Base-by-base conservation (phyloP, 345 rosid genomes). In the Eucalyptus cladocalyx region DNA sequence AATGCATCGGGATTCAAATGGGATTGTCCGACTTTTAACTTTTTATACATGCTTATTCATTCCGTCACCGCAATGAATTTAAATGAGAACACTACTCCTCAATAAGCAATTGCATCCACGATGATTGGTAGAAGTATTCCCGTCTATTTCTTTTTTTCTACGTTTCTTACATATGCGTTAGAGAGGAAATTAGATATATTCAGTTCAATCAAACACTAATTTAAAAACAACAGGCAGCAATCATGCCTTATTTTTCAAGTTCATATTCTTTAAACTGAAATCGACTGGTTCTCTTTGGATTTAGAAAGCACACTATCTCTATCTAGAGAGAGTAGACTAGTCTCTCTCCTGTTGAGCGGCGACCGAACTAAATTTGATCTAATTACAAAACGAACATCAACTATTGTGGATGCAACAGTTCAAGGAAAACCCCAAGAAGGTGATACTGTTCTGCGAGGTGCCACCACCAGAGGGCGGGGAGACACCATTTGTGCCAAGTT, bases 401-500 rank as follows among this genome's bases (percentile, higher is more conserved):
- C 58, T 48, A 32, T 60, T 86, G 21, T 32, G 37, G 76, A 87
- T 53, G 37, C 88, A 58, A 76, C 91, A 95, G 97, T 92, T 95
- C 65, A 92, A 91, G 87, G 96, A 94, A 45, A 88, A 18, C 86
- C 97, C 96, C 2, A 92, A 91, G 90, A 93, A 91, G 58, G 91
- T 95, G n/a, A 48, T 95, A 8, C 90, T 95, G 8, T 95, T 88
- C 93, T 95, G 97, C 67, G 96, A 95, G 92, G 91, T 94, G 60
- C 95, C 97, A 3, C 94, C 97, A 10, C 96, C 95, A 8, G 95
- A 93, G 86, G 97, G 96, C 13, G 96, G 97, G 45, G 85, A 95
- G 93, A 95, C 97, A 19, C 97, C 97, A 5, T 92, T 95, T 34
- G 97, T 95, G 87, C 97, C 97, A 10, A 95, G 97, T 94, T 95